Evolutionary conservation across 805 yeast genomes (phyloP).

Genomic region (Jamesozyma hellenica): DNA sequence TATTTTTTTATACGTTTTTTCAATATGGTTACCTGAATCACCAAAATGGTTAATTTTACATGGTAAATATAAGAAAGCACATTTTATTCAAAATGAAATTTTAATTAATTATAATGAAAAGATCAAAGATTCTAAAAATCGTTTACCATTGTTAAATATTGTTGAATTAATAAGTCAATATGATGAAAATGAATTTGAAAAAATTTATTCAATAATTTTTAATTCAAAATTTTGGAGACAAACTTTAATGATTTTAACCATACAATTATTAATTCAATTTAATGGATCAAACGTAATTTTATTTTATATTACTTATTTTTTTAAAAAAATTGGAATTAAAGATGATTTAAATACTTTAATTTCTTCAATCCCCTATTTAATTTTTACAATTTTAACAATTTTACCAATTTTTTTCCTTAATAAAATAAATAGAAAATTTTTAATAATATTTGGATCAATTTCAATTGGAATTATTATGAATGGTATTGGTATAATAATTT

Average conservation of each 20-base stretch:
- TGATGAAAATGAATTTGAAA: constrained; percentile 4
- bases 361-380: constrained; percentile 33
- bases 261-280: constrained; percentile 37
- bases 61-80: constrained; percentile 32
- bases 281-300: constrained; percentile 36
- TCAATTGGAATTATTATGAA: constrained; percentile 31
- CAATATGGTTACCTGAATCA: constrained; percentile 31
- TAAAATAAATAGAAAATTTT: constrained; percentile 38
- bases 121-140: constrained; percentile 3
- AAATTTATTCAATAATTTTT: constrained; percentile 19
- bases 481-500: constrained; percentile 30
- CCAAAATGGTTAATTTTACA: constrained; percentile 16
- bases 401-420: constrained; percentile 38
- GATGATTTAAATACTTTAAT: constrained; percentile 28
- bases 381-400: constrained; percentile 34
- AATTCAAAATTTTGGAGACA: constrained; percentile 28
- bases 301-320: constrained; percentile 37
- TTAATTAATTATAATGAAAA: constrained; percentile 12
- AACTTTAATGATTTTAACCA: constrained; percentile 30
- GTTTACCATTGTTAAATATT: constrained; percentile 7
- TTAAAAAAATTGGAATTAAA: constrained; percentile 38
- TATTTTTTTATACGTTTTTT: constrained; percentile 5
- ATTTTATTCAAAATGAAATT: constrained; percentile 28
- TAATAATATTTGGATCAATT: constrained; percentile 35
- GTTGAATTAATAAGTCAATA: constrained; percentile 12